Conservation (phyloP, 116 monocot species). For the Thalassia testudinum region DNA sequence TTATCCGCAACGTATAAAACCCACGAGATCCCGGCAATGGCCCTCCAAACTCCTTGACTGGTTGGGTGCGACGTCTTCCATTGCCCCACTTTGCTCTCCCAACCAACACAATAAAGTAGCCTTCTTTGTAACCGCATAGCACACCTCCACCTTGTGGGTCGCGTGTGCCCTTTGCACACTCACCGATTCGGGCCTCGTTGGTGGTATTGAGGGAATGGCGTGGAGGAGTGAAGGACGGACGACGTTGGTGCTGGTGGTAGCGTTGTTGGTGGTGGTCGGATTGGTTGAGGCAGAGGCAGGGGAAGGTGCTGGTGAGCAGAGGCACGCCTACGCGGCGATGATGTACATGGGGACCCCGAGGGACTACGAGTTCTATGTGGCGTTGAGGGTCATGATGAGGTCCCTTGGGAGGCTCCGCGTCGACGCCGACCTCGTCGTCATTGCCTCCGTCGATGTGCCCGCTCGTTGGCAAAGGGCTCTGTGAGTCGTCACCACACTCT, state of each 20-base stretch:
- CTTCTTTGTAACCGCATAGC: too few relatives aligned
- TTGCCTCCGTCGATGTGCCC: constrained; percentile 67
- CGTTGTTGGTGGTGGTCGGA: neutral
- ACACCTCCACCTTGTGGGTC: too few relatives aligned
- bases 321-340: constrained; percentile 86
- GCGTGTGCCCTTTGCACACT: too few relatives aligned
- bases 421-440: constrained; percentile 74
- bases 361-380: constrained; percentile 97
- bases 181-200: too few relatives aligned
- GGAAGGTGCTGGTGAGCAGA: neutral
- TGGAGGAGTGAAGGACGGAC: neutral
- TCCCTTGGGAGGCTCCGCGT: constrained; percentile 39
- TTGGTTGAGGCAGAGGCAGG: neutral
- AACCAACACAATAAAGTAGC: too few relatives aligned
- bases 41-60: too few relatives aligned
- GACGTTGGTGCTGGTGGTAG: neutral
- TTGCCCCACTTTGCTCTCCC: too few relatives aligned
- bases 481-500: constrained; percentile 11
- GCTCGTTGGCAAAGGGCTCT: constrained; percentile 29
- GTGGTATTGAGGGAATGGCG: too few relatives aligned
- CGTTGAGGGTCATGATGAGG: constrained; percentile 55
- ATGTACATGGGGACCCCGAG: constrained; percentile 99
- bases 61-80: too few relatives aligned
- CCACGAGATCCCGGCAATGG: too few relatives aligned
- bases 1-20: too few relatives aligned